A percentile compares a stretch with the other conserved stretches of the same genome.
Conservation (phyloP, 1,284 basidiomycete genomes). For the Entoloma clypeatum region DNA sequence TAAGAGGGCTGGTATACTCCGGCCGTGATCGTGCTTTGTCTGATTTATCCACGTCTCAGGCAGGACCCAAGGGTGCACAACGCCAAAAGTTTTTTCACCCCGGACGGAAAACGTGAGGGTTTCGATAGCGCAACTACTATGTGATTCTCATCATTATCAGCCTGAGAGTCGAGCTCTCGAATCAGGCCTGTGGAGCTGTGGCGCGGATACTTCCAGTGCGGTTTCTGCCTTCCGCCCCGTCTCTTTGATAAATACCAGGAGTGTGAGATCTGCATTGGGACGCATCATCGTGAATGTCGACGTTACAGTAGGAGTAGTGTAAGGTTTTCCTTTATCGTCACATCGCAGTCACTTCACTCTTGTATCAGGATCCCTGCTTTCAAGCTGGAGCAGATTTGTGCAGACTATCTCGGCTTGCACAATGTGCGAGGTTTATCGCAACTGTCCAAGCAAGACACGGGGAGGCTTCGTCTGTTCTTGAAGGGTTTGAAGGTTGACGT, state of each 20-base stretch:
- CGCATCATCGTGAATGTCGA: slow-evolving; percentile 39
- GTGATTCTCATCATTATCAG: slow-evolving; percentile 7
- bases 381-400: slow-evolving; percentile 25
- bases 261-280: slow-evolving; percentile 34
- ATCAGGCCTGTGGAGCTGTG: slow-evolving; percentile 33
- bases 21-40: not conserved
- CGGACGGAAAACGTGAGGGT: slow-evolving; percentile 17
- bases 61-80: slow-evolving; percentile 24
- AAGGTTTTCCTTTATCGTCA: slow-evolving; percentile 10
- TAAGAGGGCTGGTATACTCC: slow-evolving; percentile 10
- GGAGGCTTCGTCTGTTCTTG: slow-evolving; percentile 27
- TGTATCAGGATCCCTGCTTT: slow-evolving; percentile 22
- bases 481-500: slow-evolving; percentile 30
- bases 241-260: slow-evolving; percentile 24
- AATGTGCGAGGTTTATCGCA: slow-evolving; percentile 18
- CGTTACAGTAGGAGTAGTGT: slow-evolving; percentile 38
- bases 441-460: slow-evolving; percentile 17
- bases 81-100: slow-evolving; percentile 27
- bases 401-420: slow-evolving; percentile 22
- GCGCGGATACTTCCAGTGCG: slow-evolving; percentile 36
- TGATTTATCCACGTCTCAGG: slow-evolving; percentile 9
- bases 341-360: slow-evolving; percentile 7
- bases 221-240: not conserved
- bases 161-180: slow-evolving; percentile 10
- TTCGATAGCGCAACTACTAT: not conserved